Evolutionary conservation across 2,329 filamentous ascomycete genomes (phyloP).

Genomic region (Epichloe aotearoae): DNA sequence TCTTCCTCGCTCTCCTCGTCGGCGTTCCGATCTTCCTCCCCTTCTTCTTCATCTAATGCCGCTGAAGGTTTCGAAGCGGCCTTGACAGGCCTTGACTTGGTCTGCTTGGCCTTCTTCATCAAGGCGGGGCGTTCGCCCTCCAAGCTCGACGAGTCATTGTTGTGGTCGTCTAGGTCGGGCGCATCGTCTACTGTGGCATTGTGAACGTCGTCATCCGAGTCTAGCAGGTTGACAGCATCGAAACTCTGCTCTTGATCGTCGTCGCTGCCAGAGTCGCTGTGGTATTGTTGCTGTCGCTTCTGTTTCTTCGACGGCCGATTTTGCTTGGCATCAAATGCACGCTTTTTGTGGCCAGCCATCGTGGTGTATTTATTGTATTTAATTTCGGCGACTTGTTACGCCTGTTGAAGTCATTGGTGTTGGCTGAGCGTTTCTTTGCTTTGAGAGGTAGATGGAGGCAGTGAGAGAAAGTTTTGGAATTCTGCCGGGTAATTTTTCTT

Average conservation of each 20-base stretch:
- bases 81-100: constrained; percentile 11
- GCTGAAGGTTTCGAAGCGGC: constrained; percentile 1
- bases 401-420: not conserved
- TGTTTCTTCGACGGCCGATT: constrained; percentile 38
- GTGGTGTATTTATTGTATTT: not conserved
- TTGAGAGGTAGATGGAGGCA: not conserved
- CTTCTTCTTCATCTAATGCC: constrained; percentile 14
- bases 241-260: constrained; percentile 29
- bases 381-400: constrained; percentile 3
- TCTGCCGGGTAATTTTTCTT: constrained; percentile 10
- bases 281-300: constrained; percentile 33
- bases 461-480: constrained; percentile 6
- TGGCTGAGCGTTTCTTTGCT: not conserved
- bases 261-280: constrained; percentile 36
- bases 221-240: constrained; percentile 38
- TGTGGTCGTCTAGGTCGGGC: constrained; percentile 8
- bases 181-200: constrained; percentile 39
- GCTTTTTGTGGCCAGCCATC: constrained; percentile 25
- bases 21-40: constrained; percentile 13
- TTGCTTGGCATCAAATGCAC: constrained; percentile 16
- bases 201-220: constrained; percentile 45
- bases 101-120: constrained; percentile 11
- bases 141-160: constrained; percentile 18
- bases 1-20: constrained; percentile 22
- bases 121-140: constrained; percentile 19